Evolutionary conservation across 106 monocot genomes (phyloP), one percentile per base, ranked within the genome.

Genomic region (Platanthera zijinensis): DNA sequence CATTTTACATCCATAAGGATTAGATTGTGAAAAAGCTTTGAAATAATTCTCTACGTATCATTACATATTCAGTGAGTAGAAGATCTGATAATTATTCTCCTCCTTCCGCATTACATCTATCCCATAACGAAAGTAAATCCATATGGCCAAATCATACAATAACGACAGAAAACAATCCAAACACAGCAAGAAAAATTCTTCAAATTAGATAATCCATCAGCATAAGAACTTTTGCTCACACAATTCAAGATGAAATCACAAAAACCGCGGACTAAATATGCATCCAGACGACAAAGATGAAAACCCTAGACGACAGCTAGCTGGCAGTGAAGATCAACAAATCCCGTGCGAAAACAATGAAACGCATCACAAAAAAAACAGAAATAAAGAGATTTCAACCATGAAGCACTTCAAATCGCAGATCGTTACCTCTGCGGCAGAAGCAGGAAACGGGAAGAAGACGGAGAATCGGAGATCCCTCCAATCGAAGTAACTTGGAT

Each of bases 391-490:
- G 10, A 66, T 66, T 11, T 2, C 11, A 7, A 5, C 25, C 66
- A 2, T 39, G 39, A 66, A 66, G 32, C 28, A 11, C 39, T 39
- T 39, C 66, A 66, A 66, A 66, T 66, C 25, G 9, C 18, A 66
- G 66, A 66, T 66, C 30, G 12, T 66, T 66, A 66, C 66, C 66
- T 32, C 66, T 66, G 32, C 66, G 28, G 32, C 66, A 66, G 25
- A 66, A 66, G 4, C 32, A 30, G 12, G 28, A 66, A 19, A 21
- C 12, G 2, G 9, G 32, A 32, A 32, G 25, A 66, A 30, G 21
- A 17, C 5, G 1, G 6, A 21, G 59, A 19, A 61, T 61, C 59
- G 8, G 66, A 66, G 32, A 30, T 66, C 32, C 66, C 66, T 32
- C 66, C 32, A 66, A 66, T 25, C 10, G 11, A 25, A 66, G 66